Evolutionary conservation across 148 eudicot species (phyloP), one percentile per base, ranked within the genome.

Genomic region (Dysphania ambrosioides): DNA sequence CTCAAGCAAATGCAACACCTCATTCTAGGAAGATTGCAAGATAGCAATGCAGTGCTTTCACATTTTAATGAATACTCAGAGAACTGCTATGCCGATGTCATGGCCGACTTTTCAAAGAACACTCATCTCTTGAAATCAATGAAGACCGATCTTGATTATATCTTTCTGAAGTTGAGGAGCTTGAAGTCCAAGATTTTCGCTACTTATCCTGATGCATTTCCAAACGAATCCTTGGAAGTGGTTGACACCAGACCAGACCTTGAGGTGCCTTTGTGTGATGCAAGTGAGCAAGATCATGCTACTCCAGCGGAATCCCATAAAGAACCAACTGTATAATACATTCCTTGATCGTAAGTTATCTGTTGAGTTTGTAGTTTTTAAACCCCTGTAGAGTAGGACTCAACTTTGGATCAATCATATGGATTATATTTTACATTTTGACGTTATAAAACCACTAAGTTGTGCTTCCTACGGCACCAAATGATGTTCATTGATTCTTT

Each of bases 21-120:
- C 84, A 93, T 96, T 85, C 73, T 90, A 83, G 99, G 97, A 79
- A 87, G 99, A 81, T 76, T 95, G 73, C 99, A 92, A 81, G 99
- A 95, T 79, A 90, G 96, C 72, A 90, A 95, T 85, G 99, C 96
- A 42, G 99, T 92, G 24, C 84, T 95, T 51, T 88, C 99, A 2
- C 97, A 95, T 82, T 95, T 87, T 77, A 95, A 95, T 31, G 92
- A 90, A 44, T 89, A 84, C 68, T 92, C 97, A 0, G 97, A 92
- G 79, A 83, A 85, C 68, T 95, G 97, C 76, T 90, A 84, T 68
- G 77, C 87, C 3, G 94, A 95, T 68, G 91, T 92, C 76, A 83
- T 88, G 72, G 77, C 80, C 10, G 97, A 92, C 73, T 88, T 95
- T 56, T 79, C 97, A 0, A 87, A 77, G 81, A 88, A 90, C 78